Evolutionary conservation across 257 asterid species (phyloP).

Genomic region (Solanum megistacrolobum): DNA sequence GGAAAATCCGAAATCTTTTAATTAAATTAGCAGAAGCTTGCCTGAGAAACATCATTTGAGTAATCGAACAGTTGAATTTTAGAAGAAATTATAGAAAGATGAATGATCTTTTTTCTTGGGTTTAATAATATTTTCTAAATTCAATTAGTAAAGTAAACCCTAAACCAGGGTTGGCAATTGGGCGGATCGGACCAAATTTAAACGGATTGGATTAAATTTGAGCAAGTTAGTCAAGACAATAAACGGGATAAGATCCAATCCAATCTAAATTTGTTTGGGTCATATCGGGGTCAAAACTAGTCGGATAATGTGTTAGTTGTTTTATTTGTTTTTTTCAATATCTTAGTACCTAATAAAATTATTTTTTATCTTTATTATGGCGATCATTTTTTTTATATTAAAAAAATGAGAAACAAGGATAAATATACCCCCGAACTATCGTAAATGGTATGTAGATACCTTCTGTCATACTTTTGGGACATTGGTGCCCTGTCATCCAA

Average conservation of each 20-base stretch:
- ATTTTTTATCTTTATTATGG: neutral
- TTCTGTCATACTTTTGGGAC: too few species aligned
- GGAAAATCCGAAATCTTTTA: conserved; percentile 22
- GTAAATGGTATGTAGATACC: too few species aligned
- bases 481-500: too few species aligned
- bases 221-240: neutral
- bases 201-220: neutral
- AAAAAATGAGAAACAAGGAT: too few species aligned
- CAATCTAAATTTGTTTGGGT: too few species aligned
- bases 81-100: neutral
- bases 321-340: too few species aligned
- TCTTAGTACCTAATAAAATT: too few species aligned
- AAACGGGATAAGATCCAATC: too few species aligned
- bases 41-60: conserved; percentile 31
- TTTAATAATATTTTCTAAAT: neutral
- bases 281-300: neutral
- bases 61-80: neutral
- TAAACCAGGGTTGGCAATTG: neutral
- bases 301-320: too few species aligned
- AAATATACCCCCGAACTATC: too few species aligned
- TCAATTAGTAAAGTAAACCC: neutral
- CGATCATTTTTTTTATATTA: too few species aligned
- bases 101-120: neutral
- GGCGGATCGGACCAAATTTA: neutral
- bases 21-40: conserved; percentile 25